Evolutionary conservation across 805 yeast species (phyloP), one percentile per base, ranked within the genome.

Genomic region (Candida nonsorbophila): DNA sequence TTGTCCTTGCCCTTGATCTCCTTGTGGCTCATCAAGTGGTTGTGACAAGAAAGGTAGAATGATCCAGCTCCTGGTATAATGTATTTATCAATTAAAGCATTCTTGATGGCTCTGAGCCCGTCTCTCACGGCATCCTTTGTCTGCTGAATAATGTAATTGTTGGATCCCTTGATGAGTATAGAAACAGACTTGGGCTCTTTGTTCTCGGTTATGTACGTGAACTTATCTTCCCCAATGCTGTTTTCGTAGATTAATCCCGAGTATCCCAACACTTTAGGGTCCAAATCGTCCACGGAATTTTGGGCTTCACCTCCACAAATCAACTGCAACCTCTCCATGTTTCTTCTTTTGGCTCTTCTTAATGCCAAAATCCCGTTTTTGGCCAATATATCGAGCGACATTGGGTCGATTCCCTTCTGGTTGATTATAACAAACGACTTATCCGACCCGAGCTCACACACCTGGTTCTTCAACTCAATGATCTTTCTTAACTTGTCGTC

Each of bases 31-130:
- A 66, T 59, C 41, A 87, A 65, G 49, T 84, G 73, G 46, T 77
- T 72, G 30, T 86, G 74, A 35, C 90, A 85, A 31, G 94, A 79
- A 49, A 92, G 67, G 64, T 79, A 94, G 58, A 83, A 92, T 2
- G 97, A 92, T 33, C 99, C 99, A 1, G 92, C 99, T 38, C 99
- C 99, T 5, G 98, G 96, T 25, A 92, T 79, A 22, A 92, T 79
- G 23, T 81, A 62, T 45, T 77, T 74, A 56, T 92, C 99, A 49
- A 78, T 83, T 29, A 92, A 63, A 19, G 88, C 92, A 52, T 92
- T 92, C 24, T 94, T 78, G 11, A 92, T 97, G 1, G 97, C 87
- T 44, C 98, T 77, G 36, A 92, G 69, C 19, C 99, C 99, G 55
- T 92, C 98, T 55, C 98, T 78, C 14, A 94, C 87, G 1, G 99